Percentiles rank a stretch among this genome's conserved stretches.
Conservation (phyloP, 176 grass and related monocot species). For the Pharus latifolius region DNA sequence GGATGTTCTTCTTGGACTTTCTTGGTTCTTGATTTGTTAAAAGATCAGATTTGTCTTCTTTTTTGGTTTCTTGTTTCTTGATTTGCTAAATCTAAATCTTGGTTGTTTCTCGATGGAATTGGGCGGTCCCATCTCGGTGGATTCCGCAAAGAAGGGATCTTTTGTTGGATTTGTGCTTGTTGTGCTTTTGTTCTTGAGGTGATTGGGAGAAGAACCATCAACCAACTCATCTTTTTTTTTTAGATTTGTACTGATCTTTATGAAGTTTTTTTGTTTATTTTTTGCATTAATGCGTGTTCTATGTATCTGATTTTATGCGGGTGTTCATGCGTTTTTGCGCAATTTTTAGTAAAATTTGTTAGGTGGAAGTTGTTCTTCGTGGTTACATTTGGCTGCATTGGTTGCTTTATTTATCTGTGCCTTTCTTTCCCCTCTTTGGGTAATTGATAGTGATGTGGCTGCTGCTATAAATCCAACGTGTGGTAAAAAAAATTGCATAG, state of each 20-base stretch:
- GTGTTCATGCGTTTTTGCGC: background rate
- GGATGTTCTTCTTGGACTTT: background rate
- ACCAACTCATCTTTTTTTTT: background rate
- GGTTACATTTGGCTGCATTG: background rate
- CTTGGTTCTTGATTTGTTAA: background rate
- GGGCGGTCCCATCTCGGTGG: no score
- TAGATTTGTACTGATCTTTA: background rate
- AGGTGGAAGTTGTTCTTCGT: constrained; percentile 17
- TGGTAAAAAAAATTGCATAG: constrained; percentile 4
- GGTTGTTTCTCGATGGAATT: background rate
- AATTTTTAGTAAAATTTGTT: constrained; percentile 14
- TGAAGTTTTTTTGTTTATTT: background rate
- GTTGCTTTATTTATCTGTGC: constrained; percentile 12
- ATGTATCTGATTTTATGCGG: constrained; percentile 25
- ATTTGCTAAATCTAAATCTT: no score
- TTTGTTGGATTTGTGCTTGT: background rate
- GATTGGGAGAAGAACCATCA: no score
- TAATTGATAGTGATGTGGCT: constrained; percentile 22
- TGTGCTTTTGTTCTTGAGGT: background rate
- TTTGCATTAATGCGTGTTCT: background rate
- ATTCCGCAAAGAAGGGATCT: background rate
- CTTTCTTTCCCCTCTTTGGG: background rate
- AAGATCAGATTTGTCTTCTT: background rate
- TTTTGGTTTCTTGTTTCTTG: background rate
- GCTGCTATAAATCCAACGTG: constrained; percentile 24